Evolutionary conservation across 805 yeast genomes (phyloP).

Genomic region (Starmerella floris): DNA sequence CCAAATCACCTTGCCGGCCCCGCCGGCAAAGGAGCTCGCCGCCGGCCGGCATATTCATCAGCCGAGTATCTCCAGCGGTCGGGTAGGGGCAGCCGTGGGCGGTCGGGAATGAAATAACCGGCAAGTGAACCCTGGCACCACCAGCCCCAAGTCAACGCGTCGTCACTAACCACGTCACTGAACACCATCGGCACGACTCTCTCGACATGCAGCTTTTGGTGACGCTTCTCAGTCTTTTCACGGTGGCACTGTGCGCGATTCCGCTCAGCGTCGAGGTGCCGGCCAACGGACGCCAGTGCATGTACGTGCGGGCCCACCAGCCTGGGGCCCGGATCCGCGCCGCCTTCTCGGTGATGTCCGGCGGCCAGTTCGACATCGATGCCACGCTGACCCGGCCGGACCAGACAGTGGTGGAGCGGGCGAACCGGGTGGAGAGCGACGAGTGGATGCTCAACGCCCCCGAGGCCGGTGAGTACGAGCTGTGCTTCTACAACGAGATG

Average conservation of each 20-base stretch:
- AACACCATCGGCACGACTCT: not conserved
- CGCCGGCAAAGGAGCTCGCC: too few species aligned
- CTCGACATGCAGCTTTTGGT: not conserved
- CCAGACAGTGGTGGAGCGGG: conserved; percentile 39
- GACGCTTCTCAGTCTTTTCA: conserved; percentile 6
- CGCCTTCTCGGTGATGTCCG: conserved; percentile 73
- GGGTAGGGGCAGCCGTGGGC: too few species aligned
- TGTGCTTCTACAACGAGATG: conserved; percentile 75
- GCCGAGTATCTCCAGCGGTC: too few species aligned
- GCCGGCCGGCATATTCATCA: too few species aligned
- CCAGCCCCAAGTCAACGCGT: too few species aligned
- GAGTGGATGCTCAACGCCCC: conserved; percentile 62
- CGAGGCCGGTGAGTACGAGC: conserved; percentile 64
- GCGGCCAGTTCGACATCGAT: conserved; percentile 70
- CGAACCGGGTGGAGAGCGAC: conserved; percentile 59
- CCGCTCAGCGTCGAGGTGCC: conserved; percentile 62
- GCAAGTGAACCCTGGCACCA: too few species aligned
- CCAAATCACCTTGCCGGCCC: too few species aligned
- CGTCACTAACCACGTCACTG: not conserved
- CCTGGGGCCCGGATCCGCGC: conserved; percentile 51
- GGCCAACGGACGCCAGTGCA: conserved; percentile 65
- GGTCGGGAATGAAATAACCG: too few species aligned
- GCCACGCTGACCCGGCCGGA: conserved; percentile 45
- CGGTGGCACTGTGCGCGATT: conserved; percentile 24
- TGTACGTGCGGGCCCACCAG: conserved; percentile 51